Percentiles rank a stretch among this genome's conserved stretches.
phyloP scores from a whole-genome alignment of 1,284 basidiomycete species.

The Fistulinella cinereoalba region DNA sequence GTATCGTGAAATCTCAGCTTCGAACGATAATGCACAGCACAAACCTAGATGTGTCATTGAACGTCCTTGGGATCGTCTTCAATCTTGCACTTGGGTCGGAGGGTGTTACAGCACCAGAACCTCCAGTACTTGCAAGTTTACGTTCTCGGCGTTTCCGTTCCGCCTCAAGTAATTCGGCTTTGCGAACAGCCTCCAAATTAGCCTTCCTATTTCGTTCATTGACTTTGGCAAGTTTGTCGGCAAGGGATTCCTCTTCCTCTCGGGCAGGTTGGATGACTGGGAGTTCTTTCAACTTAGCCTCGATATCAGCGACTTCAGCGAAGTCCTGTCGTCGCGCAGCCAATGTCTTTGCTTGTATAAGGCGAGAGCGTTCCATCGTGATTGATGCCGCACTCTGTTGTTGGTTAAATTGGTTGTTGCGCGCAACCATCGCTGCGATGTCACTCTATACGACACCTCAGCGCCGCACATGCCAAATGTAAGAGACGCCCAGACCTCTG shows the following conservation, averaged over 20 bases:
- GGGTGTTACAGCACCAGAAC: constrained; percentile 44
- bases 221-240: constrained; percentile 68
- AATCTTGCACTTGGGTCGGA: constrained; percentile 61
- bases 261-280: constrained; percentile 30
- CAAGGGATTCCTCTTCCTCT: constrained; percentile 39
- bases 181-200: constrained; percentile 75
- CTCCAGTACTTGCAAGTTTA: constrained; percentile 49
- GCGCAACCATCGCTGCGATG: constrained; percentile 68
- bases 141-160: constrained; percentile 66
- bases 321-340: constrained; percentile 70
- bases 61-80: constrained; percentile 54
- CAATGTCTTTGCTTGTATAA: constrained; percentile 65
- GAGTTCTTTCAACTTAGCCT: constrained; percentile 59
- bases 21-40: constrained; percentile 27
- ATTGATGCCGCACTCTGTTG: constrained; percentile 42
- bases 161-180: constrained; percentile 67
- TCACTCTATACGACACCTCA: constrained; percentile 47
- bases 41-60: constrained; percentile 50
- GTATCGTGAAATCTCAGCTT: constrained; percentile 7
- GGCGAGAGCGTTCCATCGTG: constrained; percentile 58
- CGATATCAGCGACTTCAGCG: constrained; percentile 56
- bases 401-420: constrained; percentile 55
- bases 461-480: neutral
- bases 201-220: constrained; percentile 86
- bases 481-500: constrained; percentile 55